phyloP scores from a whole-genome alignment of 768 basidiomycete species.

The Porphyrellus cyaneotinctus region DNA sequence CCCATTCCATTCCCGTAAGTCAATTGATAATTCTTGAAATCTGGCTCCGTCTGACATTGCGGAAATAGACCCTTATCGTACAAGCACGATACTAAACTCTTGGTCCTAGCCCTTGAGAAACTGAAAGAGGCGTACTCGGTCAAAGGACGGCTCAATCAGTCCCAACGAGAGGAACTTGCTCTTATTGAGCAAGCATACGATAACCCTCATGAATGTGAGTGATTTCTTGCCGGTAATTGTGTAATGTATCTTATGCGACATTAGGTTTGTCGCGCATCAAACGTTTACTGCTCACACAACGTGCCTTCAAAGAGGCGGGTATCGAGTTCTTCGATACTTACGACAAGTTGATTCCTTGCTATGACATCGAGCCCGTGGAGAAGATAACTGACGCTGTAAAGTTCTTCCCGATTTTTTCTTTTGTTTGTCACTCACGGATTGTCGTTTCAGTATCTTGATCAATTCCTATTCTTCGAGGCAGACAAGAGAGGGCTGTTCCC shows the following conservation, averaged over 20 bases:
- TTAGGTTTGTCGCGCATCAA: conserved; percentile 92
- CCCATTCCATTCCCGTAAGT: conserved; percentile 96
- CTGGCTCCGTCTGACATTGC: conserved; percentile 1
- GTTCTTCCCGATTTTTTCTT: conserved; percentile 13
- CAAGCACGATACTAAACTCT: conserved; percentile 97
- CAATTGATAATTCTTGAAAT: background rate
- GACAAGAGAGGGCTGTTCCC: conserved; percentile 99
- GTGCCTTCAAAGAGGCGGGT: conserved; percentile 97
- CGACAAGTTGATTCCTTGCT: conserved; percentile 97
- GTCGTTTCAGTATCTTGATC: conserved; percentile 74
- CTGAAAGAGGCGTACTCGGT: conserved; percentile 99
- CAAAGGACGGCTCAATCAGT: conserved; percentile 96
- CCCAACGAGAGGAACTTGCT: conserved; percentile 95
- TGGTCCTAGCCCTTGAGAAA: conserved; percentile 96
- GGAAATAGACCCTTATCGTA: conserved; percentile 79
- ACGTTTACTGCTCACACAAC: conserved; percentile 91
- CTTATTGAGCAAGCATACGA: conserved; percentile 99
- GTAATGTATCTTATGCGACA: conserved; percentile 2
- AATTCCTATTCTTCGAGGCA: conserved; percentile 98
- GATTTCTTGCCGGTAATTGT: background rate
- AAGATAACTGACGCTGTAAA: conserved; percentile 97
- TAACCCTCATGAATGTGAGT: conserved; percentile 94
- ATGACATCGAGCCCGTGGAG: conserved; percentile 99
- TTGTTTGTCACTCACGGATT: conserved; percentile 9
- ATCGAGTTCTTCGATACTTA: conserved; percentile 98